Evolutionary conservation across 108 stramenopile genomes (phyloP).

Genomic region (Pinguiococcus pyrenoidosus): DNA sequence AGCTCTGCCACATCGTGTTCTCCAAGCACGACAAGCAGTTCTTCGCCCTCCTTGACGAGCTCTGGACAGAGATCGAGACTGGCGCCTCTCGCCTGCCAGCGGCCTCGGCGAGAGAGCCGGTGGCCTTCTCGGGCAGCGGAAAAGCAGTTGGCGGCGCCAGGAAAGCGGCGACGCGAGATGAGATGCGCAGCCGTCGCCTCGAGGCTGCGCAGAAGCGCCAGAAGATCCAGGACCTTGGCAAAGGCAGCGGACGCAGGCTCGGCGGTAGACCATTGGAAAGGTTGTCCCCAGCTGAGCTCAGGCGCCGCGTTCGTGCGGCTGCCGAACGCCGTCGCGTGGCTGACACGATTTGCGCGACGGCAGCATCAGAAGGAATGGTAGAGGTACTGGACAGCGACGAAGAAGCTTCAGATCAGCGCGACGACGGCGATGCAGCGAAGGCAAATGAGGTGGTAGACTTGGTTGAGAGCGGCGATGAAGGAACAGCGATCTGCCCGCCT

Average conservation of each 20-base stretch:
- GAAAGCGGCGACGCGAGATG: neutral
- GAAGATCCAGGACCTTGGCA: neutral
- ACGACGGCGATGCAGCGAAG: neutral
- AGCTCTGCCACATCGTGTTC: conserved; percentile 24
- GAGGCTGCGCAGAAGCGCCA: neutral
- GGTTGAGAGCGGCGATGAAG: neutral
- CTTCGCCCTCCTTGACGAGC: conserved; percentile 18
- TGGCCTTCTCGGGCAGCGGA: neutral
- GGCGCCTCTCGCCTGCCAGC: neutral
- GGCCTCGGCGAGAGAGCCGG: neutral
- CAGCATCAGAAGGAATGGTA: too few relatives aligned
- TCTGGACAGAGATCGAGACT: conserved; percentile 13
- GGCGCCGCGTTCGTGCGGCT: neutral
- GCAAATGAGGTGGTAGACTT: neutral
- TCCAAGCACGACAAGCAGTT: conserved; percentile 17
- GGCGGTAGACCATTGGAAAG: too few relatives aligned
- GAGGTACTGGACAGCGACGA: too few relatives aligned
- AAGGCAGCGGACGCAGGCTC: neutral
- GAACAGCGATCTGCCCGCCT: neutral
- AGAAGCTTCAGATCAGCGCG: too few relatives aligned
- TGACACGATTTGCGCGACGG: too few relatives aligned
- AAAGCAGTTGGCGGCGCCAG: neutral
- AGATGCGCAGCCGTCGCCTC: neutral
- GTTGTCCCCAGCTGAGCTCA: neutral
- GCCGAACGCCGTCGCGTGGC: neutral